These are phyloP conservation scores for Spathaspora sp. DNA, from an alignment of 1,139 yeast species.

Conservation along the genomic window DNA sequence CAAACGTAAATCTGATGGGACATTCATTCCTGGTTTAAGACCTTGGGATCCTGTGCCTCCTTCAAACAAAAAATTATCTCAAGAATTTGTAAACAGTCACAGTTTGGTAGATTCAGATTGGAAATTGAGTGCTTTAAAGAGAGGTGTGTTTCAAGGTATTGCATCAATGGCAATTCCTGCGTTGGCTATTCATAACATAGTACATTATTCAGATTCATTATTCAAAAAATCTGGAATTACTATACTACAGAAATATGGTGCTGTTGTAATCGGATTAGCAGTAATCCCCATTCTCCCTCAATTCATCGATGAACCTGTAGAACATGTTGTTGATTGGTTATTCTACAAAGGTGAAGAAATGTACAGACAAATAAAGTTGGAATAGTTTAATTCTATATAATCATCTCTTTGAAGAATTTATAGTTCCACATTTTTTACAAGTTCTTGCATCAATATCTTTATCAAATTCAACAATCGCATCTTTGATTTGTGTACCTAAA, in stretches of 20 bases:
- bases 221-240: conserved; percentile 46
- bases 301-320: conserved; percentile 82
- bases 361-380: conserved; percentile 16
- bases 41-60: conserved; percentile 63
- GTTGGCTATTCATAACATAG: conserved; percentile 78
- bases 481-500: conserved; percentile 88
- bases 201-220: conserved; percentile 62
- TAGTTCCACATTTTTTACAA: conserved; percentile 72
- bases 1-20: conserved; percentile 65
- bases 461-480: conserved; percentile 74
- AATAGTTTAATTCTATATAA: conserved; percentile 7
- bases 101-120: conserved; percentile 54
- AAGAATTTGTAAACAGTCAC: conserved; percentile 25
- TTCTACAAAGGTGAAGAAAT: conserved; percentile 58
- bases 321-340: conserved; percentile 60
- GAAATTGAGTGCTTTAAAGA: conserved; percentile 61
- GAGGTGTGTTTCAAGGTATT: conserved; percentile 76
- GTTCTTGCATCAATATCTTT: conserved; percentile 61
- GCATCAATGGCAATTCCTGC: conserved; percentile 91
- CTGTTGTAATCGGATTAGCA: conserved; percentile 73
- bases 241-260: conserved; percentile 61
- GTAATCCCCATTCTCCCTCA: conserved; percentile 80
- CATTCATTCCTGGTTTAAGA: conserved; percentile 57
- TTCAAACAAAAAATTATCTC: conserved; percentile 41
- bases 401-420: conserved; percentile 61